Evolutionary conservation across 805 yeast genomes (phyloP).

Genomic region (Vanderwaltozyma polyspora): DNA sequence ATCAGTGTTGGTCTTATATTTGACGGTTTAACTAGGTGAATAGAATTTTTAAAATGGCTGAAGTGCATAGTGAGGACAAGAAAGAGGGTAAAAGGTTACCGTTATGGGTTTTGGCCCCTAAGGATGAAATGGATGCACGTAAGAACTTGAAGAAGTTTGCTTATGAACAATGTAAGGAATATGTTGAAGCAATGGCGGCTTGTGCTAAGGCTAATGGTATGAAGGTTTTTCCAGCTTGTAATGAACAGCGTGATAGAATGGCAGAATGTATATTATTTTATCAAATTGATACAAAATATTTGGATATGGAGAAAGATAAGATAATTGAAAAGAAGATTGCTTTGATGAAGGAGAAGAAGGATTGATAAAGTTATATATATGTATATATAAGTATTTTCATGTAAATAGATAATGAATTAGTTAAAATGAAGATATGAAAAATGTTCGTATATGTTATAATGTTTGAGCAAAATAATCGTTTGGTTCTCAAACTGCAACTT

Average conservation of each 20-base stretch:
- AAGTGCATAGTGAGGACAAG: background rate
- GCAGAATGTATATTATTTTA: conserved; percentile 49
- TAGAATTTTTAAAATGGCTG: too few relatives aligned
- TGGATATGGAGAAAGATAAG: conserved; percentile 59
- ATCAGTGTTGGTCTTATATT: too few relatives aligned
- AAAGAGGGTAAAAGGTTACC: conserved; percentile 38
- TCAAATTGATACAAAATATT: conserved; percentile 45
- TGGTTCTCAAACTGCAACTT: too few relatives aligned
- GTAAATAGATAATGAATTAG: too few relatives aligned
- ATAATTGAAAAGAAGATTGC: conserved; percentile 47
- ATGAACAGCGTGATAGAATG: conserved; percentile 45
- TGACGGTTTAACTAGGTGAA: too few relatives aligned
- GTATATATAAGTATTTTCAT: too few relatives aligned
- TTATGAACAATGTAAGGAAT: conserved; percentile 53
- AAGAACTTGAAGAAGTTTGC: conserved; percentile 59
- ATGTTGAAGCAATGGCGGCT: conserved; percentile 53
- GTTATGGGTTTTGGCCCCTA: conserved; percentile 64
- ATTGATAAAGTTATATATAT: too few relatives aligned
- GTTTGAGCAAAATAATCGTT: too few relatives aligned
- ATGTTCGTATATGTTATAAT: too few relatives aligned
- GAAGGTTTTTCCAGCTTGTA: conserved; percentile 57
- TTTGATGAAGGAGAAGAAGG: background rate
- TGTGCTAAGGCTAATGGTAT: conserved; percentile 57
- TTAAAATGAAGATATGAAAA: too few relatives aligned
- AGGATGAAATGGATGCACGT: conserved; percentile 63